These are phyloP conservation scores for Rhododendron henanense DNA, from an alignment of 148 eudicot genomes.

Conservation along the genomic window DNA sequence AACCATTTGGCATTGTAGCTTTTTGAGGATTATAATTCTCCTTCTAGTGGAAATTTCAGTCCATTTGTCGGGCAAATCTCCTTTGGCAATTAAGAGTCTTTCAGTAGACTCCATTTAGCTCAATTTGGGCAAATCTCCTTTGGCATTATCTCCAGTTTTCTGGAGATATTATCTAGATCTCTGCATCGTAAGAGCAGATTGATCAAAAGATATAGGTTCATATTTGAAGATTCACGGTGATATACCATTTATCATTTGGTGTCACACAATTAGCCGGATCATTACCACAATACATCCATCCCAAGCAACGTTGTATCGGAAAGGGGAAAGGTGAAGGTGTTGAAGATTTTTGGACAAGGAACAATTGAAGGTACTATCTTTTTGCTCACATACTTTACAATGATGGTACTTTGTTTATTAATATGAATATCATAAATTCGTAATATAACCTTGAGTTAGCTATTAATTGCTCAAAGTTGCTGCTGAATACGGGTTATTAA, in stretches of 20 bases:
- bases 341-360: slow-evolving; percentile 1
- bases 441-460: neutral
- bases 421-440: neutral
- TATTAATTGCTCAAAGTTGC: slow-evolving; percentile 1
- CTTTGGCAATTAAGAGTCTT: slow-evolving; percentile 42
- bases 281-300: neutral
- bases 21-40: neutral
- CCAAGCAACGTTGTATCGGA: neutral
- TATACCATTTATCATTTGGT: neutral
- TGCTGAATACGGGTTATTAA: neutral
- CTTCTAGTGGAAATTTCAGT: slow-evolving; percentile 14
- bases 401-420: neutral
- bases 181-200: slow-evolving; percentile 17
- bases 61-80: slow-evolving; percentile 62
- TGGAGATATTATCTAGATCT: slow-evolving; percentile 34
- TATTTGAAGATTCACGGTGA: slow-evolving; percentile 1
- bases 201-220: neutral
- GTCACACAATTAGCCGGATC: slow-evolving; percentile 18
- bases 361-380: neutral
- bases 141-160: slow-evolving; percentile 20
- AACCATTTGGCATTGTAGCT: neutral
- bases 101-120: neutral
- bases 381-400: neutral
- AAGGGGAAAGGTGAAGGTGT: neutral
- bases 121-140: slow-evolving; percentile 6